Percentiles rank a stretch among this genome's conserved stretches.
These are phyloP conservation scores for barrel medic (Medicago truncatula) DNA, from an alignment of 306 rosid genomes.

Conservation along the genomic window DNA sequence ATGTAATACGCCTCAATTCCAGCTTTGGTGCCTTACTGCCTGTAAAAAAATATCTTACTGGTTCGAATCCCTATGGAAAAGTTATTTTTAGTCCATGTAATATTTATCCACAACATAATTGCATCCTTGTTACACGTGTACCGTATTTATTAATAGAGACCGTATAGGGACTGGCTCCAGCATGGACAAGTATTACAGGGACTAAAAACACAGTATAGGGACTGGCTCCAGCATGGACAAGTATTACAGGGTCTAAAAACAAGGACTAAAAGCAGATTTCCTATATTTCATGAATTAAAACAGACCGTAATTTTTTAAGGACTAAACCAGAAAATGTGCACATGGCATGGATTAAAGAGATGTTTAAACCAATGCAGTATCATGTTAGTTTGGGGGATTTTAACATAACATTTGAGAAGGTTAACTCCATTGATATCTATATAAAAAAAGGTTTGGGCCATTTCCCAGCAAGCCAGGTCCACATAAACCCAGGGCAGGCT, in stretches of 20 bases:
- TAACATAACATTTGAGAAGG: conserved; percentile 14
- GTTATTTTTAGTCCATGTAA: conserved; percentile 3
- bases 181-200: not conserved
- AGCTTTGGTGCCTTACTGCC: not conserved
- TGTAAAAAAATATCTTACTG: not conserved
- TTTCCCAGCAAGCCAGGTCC: conserved; percentile 20
- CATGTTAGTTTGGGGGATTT: conserved; percentile 8
- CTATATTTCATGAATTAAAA: not conserved
- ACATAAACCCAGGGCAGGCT: not conserved
- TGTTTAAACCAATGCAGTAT: not conserved
- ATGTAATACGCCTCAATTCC: not conserved
- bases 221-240: not conserved
- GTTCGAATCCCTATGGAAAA: not conserved
- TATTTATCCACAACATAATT: conserved; percentile 1
- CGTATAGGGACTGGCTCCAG: not conserved
- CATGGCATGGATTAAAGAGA: not conserved
- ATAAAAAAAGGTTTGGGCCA: not conserved
- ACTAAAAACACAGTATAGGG: not conserved
- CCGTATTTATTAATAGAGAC: not conserved
- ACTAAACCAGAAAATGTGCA: conserved; percentile 5
- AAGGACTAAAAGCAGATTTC: not conserved
- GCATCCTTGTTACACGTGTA: not conserved
- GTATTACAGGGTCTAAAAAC: not conserved
- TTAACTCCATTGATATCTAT: conserved; percentile 1
- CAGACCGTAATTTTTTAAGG: not conserved